Percentiles rank a stretch among this genome's conserved stretches.
Evolutionary conservation across 768 basidiomycete species (phyloP).

Genomic region (Pulveroboletus sp.): DNA sequence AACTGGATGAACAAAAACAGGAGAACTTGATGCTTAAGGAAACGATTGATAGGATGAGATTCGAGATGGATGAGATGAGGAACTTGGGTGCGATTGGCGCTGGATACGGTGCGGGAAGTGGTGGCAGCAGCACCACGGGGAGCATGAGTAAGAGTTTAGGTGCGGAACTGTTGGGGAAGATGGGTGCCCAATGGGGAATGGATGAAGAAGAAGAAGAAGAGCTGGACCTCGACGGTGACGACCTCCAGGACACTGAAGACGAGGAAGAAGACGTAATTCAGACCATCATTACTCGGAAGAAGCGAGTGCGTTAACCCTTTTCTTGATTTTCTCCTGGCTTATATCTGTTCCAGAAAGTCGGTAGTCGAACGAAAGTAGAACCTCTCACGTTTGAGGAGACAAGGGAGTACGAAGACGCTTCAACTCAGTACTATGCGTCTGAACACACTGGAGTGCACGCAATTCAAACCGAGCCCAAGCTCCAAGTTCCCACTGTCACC

Average conservation of each 20-base stretch:
- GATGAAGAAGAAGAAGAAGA: constrained; percentile 41
- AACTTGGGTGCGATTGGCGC: constrained; percentile 36
- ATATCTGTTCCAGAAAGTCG: constrained; percentile 51
- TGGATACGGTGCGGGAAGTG: constrained; percentile 37
- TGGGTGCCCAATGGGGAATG: constrained; percentile 43
- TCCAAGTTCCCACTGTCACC: constrained; percentile 41
- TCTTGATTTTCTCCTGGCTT: constrained; percentile 8
- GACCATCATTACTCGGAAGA: constrained; percentile 84
- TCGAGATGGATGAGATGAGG: constrained; percentile 90
- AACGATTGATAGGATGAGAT: constrained; percentile 92
- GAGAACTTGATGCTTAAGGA: constrained; percentile 92
- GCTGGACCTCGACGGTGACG: constrained; percentile 35
- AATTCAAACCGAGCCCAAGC: constrained; percentile 62
- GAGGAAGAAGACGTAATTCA: constrained; percentile 68
- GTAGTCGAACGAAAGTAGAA: constrained; percentile 50
- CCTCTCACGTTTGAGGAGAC: constrained; percentile 48
- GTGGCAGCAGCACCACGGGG: constrained; percentile 44
- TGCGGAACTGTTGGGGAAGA: constrained; percentile 63
- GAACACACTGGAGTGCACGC: constrained; percentile 43
- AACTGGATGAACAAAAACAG: constrained; percentile 89
- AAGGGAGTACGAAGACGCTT: constrained; percentile 73
- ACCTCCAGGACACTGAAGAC: constrained; percentile 53
- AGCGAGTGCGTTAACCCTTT: constrained; percentile 46
- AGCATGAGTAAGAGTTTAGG: constrained; percentile 72
- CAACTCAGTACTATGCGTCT: constrained; percentile 62